Base-by-base conservation (phyloP, 768 basidiomycete genomes). In the Pleurotus tuoliensis region DNA sequence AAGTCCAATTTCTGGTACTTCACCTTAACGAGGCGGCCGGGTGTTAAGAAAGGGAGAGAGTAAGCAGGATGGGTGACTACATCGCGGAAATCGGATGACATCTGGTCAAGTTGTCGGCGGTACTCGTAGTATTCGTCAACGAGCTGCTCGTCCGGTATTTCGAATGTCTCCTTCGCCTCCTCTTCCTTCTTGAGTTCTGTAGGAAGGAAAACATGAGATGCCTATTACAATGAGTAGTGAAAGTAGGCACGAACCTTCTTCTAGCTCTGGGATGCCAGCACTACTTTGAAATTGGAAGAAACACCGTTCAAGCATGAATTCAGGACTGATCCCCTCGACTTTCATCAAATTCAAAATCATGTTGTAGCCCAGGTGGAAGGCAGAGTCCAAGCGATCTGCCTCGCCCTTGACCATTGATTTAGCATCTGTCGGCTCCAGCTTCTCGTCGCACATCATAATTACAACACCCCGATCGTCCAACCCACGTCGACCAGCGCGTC, bases 381-480 rank as follows among this genome's bases (percentile, higher is more conserved):
- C 97, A 5, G 97, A 99, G 70, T 98, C 94, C 50, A 99, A 77
- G 47, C 95, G 80, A 69, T 99, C 96, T 3, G 97, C 94, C 75
- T 96, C 90, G 46, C 97, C 97, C 71, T 98, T 98, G 64, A 99
- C 89, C 97, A 99, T 99, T 53, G 79, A 81, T 76, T 96, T 98
- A 38, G 97, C 95, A 0, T 89, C 84, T 1, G 82, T 69, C 0
- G 97, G 95, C 64, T 98, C 97, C 45, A 99, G 79, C 72, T 96
- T 98, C 75, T 98, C 94, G 70, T 98, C 97, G 68, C 90, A 91
- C 97, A 99, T 98, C 93, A 99, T 91, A 64, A 99, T 98, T 51
- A 99, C 97, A 49, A 98, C 93, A 54, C 97, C 97, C n/a, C 97
- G 86, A 59, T 98, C 96, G 69, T 99, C 97, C 58, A 98, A 74